A percentile compares a stretch with the other conserved stretches of the same genome.
Conservation (phyloP, 2,329 filamentous ascomycete genomes). For the Fusarium transvaalense region DNA sequence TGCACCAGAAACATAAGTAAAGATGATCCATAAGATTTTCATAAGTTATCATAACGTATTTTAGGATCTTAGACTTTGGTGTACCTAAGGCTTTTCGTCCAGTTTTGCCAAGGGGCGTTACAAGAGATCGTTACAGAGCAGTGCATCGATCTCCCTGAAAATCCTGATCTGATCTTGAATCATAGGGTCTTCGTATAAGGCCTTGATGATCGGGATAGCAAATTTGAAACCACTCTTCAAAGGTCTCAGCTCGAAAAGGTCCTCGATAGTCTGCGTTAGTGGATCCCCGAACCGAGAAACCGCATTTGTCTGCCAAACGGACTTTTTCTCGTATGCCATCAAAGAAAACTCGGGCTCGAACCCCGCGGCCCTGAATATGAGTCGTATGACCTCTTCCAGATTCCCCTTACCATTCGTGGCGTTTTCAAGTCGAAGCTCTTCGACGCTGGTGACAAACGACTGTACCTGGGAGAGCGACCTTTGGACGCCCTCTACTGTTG, state of each 20-base stretch:
- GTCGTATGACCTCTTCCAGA: background rate
- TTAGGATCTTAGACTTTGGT: no score
- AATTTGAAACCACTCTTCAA: fast-evolving
- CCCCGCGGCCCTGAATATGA: background rate
- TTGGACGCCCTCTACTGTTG: background rate
- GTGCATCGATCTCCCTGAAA: background rate
- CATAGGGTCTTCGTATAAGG: background rate
- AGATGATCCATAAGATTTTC: no score
- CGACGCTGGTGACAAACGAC: background rate
- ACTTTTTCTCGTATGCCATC: fast-evolving
- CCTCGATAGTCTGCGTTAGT: background rate
- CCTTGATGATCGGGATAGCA: fast-evolving
- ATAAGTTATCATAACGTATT: no score
- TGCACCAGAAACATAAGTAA: no score
- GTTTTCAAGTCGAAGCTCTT: fast-evolving
- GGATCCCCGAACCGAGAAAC: background rate
- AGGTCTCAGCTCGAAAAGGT: fast-evolving
- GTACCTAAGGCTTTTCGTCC: no score
- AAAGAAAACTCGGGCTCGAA: background rate
- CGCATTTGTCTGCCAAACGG: fast-evolving
- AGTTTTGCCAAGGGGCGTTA: no score
- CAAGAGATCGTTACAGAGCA: background rate
- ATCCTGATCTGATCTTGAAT: background rate
- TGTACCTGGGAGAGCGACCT: background rate
- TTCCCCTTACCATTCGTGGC: background rate